phyloP scores from a whole-genome alignment of 106 monocot species.

The Gastrodia elata region DNA sequence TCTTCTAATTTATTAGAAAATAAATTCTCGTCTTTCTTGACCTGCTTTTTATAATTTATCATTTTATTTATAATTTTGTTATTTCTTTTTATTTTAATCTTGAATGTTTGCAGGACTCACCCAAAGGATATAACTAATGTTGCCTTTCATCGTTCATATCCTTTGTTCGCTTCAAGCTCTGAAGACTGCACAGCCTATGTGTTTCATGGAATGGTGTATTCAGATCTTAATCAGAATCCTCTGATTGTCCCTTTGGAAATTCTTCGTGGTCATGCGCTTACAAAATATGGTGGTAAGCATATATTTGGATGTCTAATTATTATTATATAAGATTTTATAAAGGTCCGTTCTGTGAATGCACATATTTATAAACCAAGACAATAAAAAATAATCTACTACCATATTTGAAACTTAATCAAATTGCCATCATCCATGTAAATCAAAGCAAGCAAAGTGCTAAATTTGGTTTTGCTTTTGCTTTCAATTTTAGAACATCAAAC shows the following conservation, averaged over 20 bases:
- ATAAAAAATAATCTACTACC: background rate
- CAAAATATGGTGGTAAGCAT: constrained; percentile 48
- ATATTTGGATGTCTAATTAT: background rate
- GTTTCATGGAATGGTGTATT: constrained; percentile 94
- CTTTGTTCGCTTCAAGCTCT: constrained; percentile 87
- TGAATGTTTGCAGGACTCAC: constrained; percentile 42
- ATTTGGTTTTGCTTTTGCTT: background rate
- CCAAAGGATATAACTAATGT: constrained; percentile 89
- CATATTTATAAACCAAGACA: background rate
- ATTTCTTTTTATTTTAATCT: background rate
- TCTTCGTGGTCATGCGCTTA: constrained; percentile 62
- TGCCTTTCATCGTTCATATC: constrained; percentile 80
- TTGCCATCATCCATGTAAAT: background rate
- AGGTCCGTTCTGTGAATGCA: background rate
- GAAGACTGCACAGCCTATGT: constrained; percentile 84
- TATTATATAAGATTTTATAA: background rate
- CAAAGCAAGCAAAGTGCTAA: background rate
- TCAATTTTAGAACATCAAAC: background rate
- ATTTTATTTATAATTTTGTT: background rate
- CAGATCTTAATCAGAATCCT: constrained; percentile 96
- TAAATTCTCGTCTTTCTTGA: background rate
- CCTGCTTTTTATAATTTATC: background rate
- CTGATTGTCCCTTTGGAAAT: constrained; percentile 95
- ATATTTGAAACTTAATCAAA: background rate
- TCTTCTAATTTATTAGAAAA: no score